Base-by-base conservation (phyloP, 2,329 filamentous ascomycete genomes). In the Cadophora luteo-olivacea region DNA sequence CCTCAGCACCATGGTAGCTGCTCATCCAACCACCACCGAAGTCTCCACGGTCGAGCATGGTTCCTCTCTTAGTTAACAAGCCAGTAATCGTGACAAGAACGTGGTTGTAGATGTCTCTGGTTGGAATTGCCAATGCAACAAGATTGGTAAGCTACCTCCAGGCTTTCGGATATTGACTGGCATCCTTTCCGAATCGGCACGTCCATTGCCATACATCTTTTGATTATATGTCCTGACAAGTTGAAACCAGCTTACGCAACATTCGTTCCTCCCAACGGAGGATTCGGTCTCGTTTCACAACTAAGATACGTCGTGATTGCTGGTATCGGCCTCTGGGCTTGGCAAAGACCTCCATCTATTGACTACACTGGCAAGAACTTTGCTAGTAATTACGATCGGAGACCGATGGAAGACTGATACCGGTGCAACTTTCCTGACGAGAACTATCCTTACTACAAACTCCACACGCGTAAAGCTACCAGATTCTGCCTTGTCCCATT, bases 51-150 rank as follows among this genome's bases (percentile, higher is more conserved):
- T 33, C 19, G 14, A 36, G 16, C 54, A 57, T 22, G 32, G 16
- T 16, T 38, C 19, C 54, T 57, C 36, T 38, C 54, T 57, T 57
- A 32, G 54, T 4, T 57, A 38, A 3, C 54, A 58, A 16, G 54
- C 54, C n/a, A 1, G 2, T 3, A 58, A 22, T 3, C 29, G 8
- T 9, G 32, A 58, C 6, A 19, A 38, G 3, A 8, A 36, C 19
- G 54, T 58, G 32, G 32, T 58, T 24, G 54, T 58, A 19, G 54
- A 58, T 38, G 32, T 58, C 16, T 58, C 32, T 24, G 54, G 38
- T 6, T 58, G 54, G 54, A 38, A 22, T 5, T 19, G 19, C 4
- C 1, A 22, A 1, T 58, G 32, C 32, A 38, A 36, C 19, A 58
- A 24, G n/a, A 38, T 24, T 11, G 54, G 54, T 58, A 38, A 29